Base-by-base conservation (phyloP, 2,329 filamentous ascomycete species). In the Claviceps sp. region DNA sequence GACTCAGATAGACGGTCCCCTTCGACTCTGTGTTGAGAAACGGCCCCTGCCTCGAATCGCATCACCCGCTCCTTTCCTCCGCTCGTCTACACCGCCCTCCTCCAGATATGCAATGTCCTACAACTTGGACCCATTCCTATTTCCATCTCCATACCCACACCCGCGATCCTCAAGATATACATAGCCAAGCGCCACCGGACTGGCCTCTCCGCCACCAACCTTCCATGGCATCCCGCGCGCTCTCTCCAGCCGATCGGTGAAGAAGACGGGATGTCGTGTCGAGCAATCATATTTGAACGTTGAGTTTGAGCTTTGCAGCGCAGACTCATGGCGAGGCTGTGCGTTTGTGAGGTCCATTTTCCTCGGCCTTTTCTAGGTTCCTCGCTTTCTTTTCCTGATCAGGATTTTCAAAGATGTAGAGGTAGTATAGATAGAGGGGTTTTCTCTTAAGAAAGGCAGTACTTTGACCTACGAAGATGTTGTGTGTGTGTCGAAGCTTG, bases 241-340 rank as follows among this genome's bases (percentile, higher is more conserved):
- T 59, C 75, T 78, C 53, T 76, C 76, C 49, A 87, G 67, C 49
- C 74, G 73, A 34, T 78, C 71, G 0, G 84, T 85, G 68, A 89
- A 89, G 68, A 90, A 90, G 1, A 88, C 85, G 0, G 86, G 86
- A 58, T 90, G 86, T 26, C 78, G 70, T 41, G 72, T 73, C 1
- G 85, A 79, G 9, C 78, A 70, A 62, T 85, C 75, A 61, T 75
- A 11, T 13, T 77, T 20, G 50, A 53, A 52, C 64, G 61, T 22
- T 11, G 9, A 3, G 30, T 34, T 34, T 11, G 4, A 11, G 30
- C 30, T 34, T 59, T 59, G 44, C 61, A 38, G 42, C 4, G 30
- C 9, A 37, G 36, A 2, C 18, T 14, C n/a, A 2, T 18, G 30
- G 8, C 11, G 13, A 11, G 38, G 22, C 5, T 26, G 44, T 11